Percentiles rank a stretch among this genome's conserved stretches.
Conservation (phyloP, 2,329 filamentous ascomycete genomes). For the Aspergillus arachidicola region DNA sequence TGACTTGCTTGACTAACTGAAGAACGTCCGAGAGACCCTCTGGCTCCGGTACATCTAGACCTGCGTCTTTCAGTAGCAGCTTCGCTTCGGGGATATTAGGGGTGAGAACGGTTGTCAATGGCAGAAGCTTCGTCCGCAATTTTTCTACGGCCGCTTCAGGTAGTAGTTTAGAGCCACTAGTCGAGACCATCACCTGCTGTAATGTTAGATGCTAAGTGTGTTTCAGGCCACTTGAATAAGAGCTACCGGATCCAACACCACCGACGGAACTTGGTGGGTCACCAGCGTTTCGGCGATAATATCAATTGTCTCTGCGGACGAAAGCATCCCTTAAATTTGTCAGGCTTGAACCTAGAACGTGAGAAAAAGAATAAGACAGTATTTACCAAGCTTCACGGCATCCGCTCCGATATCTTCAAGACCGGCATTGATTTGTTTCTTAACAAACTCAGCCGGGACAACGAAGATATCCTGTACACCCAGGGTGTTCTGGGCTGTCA, state of each 20-base stretch:
- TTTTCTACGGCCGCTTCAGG: conserved; percentile 45
- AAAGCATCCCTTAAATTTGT: conserved; percentile 71
- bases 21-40: conserved; percentile 67
- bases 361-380: neutral
- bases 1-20: conserved; percentile 66
- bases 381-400: conserved; percentile 83
- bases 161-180: conserved; percentile 50
- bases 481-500: conserved; percentile 94
- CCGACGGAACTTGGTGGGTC: conserved; percentile 57
- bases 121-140: conserved; percentile 44
- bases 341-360: neutral
- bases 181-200: conserved; percentile 77
- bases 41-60: conserved; percentile 48
- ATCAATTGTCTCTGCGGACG: conserved; percentile 69
- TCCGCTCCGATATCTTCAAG: conserved; percentile 83
- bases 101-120: conserved; percentile 49
- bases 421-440: conserved; percentile 82
- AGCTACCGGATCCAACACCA: conserved; percentile 76
- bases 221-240: neutral
- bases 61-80: conserved; percentile 47
- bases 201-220: conserved; percentile 16
- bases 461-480: conserved; percentile 81
- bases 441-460: conserved; percentile 75
- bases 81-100: conserved; percentile 53
- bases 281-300: conserved; percentile 67